These are phyloP conservation scores for Adiantum capillusveneris DNA, from an alignment of 75 land plant genomes.

Conservation along the genomic window DNA sequence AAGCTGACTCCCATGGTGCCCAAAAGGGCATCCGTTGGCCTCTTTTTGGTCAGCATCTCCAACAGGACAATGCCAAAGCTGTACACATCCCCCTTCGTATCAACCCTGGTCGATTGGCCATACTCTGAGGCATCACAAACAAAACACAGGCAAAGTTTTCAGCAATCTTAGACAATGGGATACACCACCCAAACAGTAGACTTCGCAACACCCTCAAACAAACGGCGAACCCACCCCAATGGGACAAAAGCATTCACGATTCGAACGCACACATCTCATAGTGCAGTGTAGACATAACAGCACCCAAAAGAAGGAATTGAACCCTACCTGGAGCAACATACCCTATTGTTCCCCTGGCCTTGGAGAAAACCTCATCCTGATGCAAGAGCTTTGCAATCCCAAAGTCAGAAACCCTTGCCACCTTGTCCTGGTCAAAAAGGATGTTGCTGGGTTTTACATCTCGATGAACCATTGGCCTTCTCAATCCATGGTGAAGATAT, in stretches of 20 bases:
- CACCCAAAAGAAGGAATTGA: neutral
- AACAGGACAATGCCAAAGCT: constrained; percentile 64
- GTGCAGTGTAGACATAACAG: neutral
- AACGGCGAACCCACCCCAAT: neutral
- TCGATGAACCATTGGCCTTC: neutral
- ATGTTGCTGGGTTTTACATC: constrained; percentile 9
- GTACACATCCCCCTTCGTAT: constrained; percentile 75
- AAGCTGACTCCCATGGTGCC: constrained; percentile 16
- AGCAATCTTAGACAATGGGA: no score
- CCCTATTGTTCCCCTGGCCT: constrained; percentile 24
- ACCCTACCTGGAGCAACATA: constrained; percentile 37
- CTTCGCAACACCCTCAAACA: constrained; percentile 9
- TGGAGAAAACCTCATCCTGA: neutral
- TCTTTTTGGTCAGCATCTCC: constrained; percentile 55
- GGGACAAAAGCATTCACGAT: neutral
- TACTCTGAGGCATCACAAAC: no score
- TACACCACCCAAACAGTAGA: no score
- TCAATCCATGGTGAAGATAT: constrained; percentile 7
- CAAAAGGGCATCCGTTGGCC: constrained; percentile 42
- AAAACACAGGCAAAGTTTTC: no score
- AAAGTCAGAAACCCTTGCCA: constrained; percentile 5
- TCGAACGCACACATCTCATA: neutral
- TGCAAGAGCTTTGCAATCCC: constrained; percentile 1
- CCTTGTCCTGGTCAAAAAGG: constrained; percentile 9
- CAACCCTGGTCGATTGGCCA: constrained; percentile 77